A percentile compares a stretch with the other conserved stretches of the same genome.
These are phyloP conservation scores for Alternaria angustiovoidea DNA, from an alignment of 2,329 filamentous ascomycete species.

Conservation along the genomic window DNA sequence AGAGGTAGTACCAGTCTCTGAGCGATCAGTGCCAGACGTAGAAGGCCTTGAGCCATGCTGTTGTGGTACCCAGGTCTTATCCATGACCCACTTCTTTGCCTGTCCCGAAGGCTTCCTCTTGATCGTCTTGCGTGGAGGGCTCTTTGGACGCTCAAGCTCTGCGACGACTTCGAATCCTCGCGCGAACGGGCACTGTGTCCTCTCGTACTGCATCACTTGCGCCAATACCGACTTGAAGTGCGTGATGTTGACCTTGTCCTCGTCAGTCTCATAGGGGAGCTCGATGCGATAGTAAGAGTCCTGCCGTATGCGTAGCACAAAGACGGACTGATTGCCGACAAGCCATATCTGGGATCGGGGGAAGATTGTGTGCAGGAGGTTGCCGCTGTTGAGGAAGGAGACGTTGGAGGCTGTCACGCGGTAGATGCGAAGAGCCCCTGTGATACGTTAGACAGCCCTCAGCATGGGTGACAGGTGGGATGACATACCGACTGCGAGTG, in stretches of 20 bases:
- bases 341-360: slow-evolving; percentile 95
- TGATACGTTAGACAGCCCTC: slow-evolving; percentile 12
- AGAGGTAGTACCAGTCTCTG: slow-evolving; percentile 41
- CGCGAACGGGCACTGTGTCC: slow-evolving; percentile 85
- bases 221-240: slow-evolving; percentile 74
- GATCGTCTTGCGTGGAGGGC: slow-evolving; percentile 58
- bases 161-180: slow-evolving; percentile 77
- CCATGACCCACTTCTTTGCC: slow-evolving; percentile 60
- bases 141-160: slow-evolving; percentile 72
- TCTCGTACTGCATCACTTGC: slow-evolving; percentile 83
- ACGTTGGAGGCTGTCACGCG: slow-evolving; percentile 80
- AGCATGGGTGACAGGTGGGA: neutral
- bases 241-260: slow-evolving; percentile 70
- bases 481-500: slow-evolving; percentile 75
- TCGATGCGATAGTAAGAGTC: slow-evolving; percentile 93
- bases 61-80: slow-evolving; percentile 59
- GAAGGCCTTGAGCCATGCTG: slow-evolving; percentile 47
- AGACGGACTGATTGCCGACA: slow-evolving; percentile 82
- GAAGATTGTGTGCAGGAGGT: slow-evolving; percentile 83
- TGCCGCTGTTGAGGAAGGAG: slow-evolving; percentile 86
- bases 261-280: slow-evolving; percentile 70
- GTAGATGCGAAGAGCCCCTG: slow-evolving; percentile 82
- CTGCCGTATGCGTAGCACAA: slow-evolving; percentile 83
- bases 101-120: slow-evolving; percentile 66
- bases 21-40: slow-evolving; percentile 40